Evolutionary conservation across 1,284 basidiomycete species (phyloP), one percentile per base, ranked within the genome.

Genomic region (Trametes polyzona): DNA sequence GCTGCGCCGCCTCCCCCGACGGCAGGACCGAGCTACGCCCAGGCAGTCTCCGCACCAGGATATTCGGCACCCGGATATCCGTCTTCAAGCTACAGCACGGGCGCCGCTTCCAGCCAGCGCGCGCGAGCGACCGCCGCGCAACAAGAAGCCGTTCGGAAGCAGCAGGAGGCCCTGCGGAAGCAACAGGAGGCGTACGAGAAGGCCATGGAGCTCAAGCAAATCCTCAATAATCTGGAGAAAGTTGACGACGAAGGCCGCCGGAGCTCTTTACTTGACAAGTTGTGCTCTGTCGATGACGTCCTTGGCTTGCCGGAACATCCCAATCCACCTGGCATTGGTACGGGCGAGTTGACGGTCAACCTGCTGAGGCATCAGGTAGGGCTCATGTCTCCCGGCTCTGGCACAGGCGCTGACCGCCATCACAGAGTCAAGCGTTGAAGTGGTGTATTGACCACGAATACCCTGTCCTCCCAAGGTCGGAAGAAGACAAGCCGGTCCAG

Each of bases 381-480:
- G 11, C 21, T 23, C 4, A 30, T 17, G 36, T 6, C 21, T 36
- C 10, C 24, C 37, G 16, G 33, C 40, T 62, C n/a, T 50, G 42
- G 19, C 47, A 33, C n/a, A 47, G 9, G 42, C 14, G 11, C 14
- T 47, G 12, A 64, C 39, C 42, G 41, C 3, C n/a, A 19, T 11
- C 44, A 17, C 57, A 92, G 90, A 84, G 76, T 59, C 88, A 92
- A 81, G 88, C 82, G 0, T 70, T 90, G 40, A 80, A 87, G 66
- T 95, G 93, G 93, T 92, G 91, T 66, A 77, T 93, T 19, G 80
- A 84, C 11, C 83, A 79, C 19, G 93, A 95, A 71, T 83, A 91
- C 66, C 93, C 92, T 1, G 73, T 74, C 24, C 73, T 93, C 21
- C 92, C 93, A 0, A 80, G 76, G 59, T 80, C 75, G 30, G 83